phyloP scores from a whole-genome alignment of 805 yeast species.

The Ogataea neopini region DNA sequence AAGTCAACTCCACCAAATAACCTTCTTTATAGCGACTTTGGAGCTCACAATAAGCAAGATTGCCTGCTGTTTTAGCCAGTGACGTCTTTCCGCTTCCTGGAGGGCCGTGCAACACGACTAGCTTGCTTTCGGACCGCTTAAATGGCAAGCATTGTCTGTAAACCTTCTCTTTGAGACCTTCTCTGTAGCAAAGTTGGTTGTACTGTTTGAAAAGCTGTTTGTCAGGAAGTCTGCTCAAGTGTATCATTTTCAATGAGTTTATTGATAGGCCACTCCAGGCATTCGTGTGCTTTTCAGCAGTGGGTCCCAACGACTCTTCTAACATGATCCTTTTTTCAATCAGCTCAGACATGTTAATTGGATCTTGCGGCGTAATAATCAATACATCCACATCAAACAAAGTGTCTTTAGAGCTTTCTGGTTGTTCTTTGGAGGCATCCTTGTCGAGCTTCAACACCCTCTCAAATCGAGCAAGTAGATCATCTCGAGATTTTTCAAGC shows the following conservation, averaged over 20 bases:
- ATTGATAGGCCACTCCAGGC: slow-evolving; percentile 6
- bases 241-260: slow-evolving; percentile 8
- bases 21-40: slow-evolving; percentile 23
- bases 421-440: background rate
- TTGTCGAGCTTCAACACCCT: background rate
- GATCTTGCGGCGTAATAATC: background rate
- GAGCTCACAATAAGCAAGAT: slow-evolving; percentile 13
- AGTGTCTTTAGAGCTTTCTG: too few relatives aligned
- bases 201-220: slow-evolving; percentile 10
- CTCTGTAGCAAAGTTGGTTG: slow-evolving; percentile 7
- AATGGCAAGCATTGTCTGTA: slow-evolving; percentile 5
- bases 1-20: slow-evolving; percentile 42
- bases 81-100: slow-evolving; percentile 52
- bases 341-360: background rate
- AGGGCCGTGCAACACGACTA: slow-evolving; percentile 41
- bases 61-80: slow-evolving; percentile 19
- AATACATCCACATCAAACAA: background rate
- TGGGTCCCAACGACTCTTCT: background rate
- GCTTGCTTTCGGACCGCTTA: slow-evolving; percentile 1
- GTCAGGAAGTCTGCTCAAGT: slow-evolving; percentile 12
- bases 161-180: slow-evolving; percentile 11
- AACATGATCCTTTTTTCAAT: background rate
- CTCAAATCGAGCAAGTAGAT: slow-evolving; percentile 1
- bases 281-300: background rate
- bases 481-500: background rate